phyloP scores from a whole-genome alignment of 192 early-diverging fungal species.

The Piromyces finnis region DNA sequence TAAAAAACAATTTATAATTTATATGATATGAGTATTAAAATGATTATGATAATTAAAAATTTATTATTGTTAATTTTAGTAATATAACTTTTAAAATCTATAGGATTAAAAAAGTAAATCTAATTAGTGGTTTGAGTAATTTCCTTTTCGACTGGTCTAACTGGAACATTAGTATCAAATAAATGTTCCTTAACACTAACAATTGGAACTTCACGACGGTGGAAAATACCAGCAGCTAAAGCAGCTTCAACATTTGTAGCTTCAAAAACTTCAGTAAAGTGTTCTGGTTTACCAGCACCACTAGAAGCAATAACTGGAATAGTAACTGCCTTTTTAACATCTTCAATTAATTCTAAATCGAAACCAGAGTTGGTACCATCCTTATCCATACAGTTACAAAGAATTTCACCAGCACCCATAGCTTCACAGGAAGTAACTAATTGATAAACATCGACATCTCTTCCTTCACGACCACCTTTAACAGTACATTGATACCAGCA shows the following conservation, averaged over 20 bases:
- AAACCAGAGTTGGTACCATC: constrained; percentile 97
- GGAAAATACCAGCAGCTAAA: constrained; percentile 96
- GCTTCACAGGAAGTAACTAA: constrained; percentile 71
- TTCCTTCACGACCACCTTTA: constrained; percentile 86
- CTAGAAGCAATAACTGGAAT: constrained; percentile 98
- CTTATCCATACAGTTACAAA: constrained; percentile 97
- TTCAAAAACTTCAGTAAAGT: constrained; percentile 79
- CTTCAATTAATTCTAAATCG: constrained; percentile 66
- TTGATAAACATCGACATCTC: constrained; percentile 86
- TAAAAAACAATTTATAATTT: too few relatives aligned
- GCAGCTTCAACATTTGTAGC: constrained; percentile 83
- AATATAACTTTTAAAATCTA: too few relatives aligned
- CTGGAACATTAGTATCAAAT: constrained; percentile 19
- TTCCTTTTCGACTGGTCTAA: constrained; percentile 13
- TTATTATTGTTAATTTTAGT: too few relatives aligned
- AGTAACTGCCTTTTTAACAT: constrained; percentile 55
- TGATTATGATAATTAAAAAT: too few relatives aligned
- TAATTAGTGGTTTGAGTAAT: background rate
- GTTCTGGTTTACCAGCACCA: constrained; percentile 72
- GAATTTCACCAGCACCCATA: constrained; percentile 89
- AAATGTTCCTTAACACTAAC: constrained; percentile 63
- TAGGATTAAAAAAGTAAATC: background rate
- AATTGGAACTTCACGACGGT: constrained; percentile 84
- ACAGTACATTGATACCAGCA: constrained; percentile 99
- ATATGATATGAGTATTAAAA: too few relatives aligned